A percentile compares a stretch with the other conserved stretches of the same genome.
Evolutionary conservation across 176 grass and related monocot genomes (phyloP).

Genomic region (Miscanthus lutarioriparius): DNA sequence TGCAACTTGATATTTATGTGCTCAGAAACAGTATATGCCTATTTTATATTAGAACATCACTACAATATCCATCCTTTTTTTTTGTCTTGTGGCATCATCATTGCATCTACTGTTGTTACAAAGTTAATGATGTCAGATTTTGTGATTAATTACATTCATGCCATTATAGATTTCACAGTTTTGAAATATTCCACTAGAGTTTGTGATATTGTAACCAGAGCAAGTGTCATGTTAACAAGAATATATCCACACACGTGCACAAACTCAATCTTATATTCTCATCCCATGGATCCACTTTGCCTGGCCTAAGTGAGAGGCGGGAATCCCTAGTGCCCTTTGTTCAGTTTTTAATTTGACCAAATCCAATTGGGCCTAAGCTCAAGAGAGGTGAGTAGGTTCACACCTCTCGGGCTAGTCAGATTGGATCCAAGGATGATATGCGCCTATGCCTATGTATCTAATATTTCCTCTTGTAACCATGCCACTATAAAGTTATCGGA

Average conservation of each 20-base stretch:
- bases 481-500: neutral
- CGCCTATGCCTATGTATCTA: neutral
- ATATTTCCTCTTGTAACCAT: neutral
- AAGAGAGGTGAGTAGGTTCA: neutral
- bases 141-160: neutral
- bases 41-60: neutral
- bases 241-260: neutral
- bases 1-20: neutral
- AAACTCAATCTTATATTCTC: neutral
- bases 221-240: neutral
- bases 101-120: conserved; percentile 6
- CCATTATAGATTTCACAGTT: neutral
- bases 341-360: neutral
- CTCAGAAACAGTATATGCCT: neutral
- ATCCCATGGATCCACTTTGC: neutral
- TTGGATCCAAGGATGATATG: neutral
- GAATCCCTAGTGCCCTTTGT: neutral
- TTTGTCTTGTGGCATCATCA: neutral
- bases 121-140: neutral
- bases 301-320: neutral
- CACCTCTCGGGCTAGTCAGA: neutral
- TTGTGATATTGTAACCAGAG: too few species aligned
- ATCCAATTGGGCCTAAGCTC: neutral
- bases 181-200: neutral
- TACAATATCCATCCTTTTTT: neutral